Conservation (phyloP, 2,329 filamentous ascomycete species). For the Corinectria fuckeliana region DNA sequence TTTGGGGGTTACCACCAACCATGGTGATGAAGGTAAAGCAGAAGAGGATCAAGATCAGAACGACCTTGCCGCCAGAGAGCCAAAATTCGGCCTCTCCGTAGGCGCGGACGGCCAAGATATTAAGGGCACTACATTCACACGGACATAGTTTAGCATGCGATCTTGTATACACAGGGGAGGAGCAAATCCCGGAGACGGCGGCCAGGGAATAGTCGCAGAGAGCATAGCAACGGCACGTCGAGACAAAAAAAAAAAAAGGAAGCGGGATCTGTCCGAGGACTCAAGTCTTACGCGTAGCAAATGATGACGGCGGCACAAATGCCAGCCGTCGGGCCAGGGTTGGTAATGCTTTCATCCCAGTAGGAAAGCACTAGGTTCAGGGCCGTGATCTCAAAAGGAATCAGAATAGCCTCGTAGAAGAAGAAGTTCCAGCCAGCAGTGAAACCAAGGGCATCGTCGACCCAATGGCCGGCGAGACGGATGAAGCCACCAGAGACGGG, state of each 20-base stretch:
- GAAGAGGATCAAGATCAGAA: conserved; percentile 72
- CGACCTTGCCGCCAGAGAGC: conserved; percentile 67
- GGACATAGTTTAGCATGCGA: conserved; percentile 38
- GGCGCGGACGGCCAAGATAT: conserved; percentile 69
- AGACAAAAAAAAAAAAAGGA: conserved; percentile 15
- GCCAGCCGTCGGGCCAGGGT: conserved; percentile 71
- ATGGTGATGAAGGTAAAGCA: conserved; percentile 81
- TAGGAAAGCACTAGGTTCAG: conserved; percentile 51
- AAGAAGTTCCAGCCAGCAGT: conserved; percentile 54
- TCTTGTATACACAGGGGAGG: conserved; percentile 14
- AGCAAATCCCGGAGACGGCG: conserved; percentile 7
- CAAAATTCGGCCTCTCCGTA: conserved; percentile 78
- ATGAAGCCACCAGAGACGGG: conserved; percentile 70
- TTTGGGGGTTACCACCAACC: conserved; percentile 76
- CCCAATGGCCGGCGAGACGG: conserved; percentile 69
- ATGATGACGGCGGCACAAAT: conserved; percentile 64
- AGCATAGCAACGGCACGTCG: conserved; percentile 12
- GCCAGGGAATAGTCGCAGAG: background rate
- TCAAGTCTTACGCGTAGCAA: conserved; percentile 59
- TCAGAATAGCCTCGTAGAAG: conserved; percentile 52
- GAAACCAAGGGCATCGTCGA: conserved; percentile 70
- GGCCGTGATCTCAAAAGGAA: conserved; percentile 53
- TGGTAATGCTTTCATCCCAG: conserved; percentile 52
- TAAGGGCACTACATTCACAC: conserved; percentile 55
- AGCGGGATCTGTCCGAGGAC: background rate